Base-by-base conservation (phyloP, 2,329 filamentous ascomycete species). In the Pseudogymnoascus sp. region DNA sequence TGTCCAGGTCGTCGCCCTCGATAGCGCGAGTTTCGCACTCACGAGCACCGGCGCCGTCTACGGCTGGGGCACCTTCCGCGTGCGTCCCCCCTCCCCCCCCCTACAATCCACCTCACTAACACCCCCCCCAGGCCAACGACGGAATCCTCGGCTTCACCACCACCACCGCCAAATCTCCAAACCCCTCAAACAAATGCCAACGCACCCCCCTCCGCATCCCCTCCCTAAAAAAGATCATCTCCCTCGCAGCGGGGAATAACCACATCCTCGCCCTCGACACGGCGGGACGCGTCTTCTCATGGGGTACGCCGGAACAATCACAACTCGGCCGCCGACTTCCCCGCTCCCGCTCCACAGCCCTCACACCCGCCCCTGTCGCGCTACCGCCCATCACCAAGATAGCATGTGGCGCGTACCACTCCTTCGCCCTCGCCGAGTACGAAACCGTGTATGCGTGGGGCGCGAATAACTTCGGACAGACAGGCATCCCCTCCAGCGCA, bases 371-470 rank as follows among this genome's bases (percentile, higher is more conserved):
- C 6, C 66, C 70, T 42, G 70, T 72, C 81, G 68, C 68, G 11
- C 61, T 72, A 2, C 68, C 69, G 67, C 70, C 67, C 42, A 71
- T 71, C 59, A 65, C 64, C 29, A 47, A 67, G 5, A 82, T 88
- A 60, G 76, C 76, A 2, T 76, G 79, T 66, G 91, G 91, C 51
- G 84, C 87, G 11, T 93, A 93, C 76, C 90, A 96, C 78, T 89
- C 86, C 69, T 93, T 96, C 70, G 88, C 88, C n/a, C n/a, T n/a
- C n/a, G n/a, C n/a, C n/a, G n/a, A n/a, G n/a, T n/a, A n/a, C n/a
- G n/a, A n/a, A n/a, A n/a, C n/a, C n/a, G n/a, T 93, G 37, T 95
- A 86, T 75, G 84, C 86, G 0, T 96, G 91, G 91, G 91, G 92
- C 29, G 79, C 93, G 29, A 96, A 96, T 81, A 92, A 89, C 76